Evolutionary conservation across 202 grass and related monocot genomes (phyloP).

Genomic region (Sporobolus alterniflorus): DNA sequence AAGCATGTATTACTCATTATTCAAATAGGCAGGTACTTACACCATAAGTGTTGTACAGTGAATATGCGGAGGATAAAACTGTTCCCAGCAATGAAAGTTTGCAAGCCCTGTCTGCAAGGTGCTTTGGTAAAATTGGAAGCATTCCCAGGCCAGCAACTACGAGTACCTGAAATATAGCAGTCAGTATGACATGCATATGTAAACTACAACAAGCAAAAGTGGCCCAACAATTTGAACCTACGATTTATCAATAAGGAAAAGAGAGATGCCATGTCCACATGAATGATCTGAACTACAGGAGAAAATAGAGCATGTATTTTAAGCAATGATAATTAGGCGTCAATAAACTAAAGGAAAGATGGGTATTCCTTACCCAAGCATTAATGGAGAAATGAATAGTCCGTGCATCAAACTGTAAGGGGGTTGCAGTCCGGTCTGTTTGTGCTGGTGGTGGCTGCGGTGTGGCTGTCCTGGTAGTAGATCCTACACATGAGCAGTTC

Average conservation of each 20-base stretch:
- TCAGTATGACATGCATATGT: not conserved
- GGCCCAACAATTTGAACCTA: not conserved
- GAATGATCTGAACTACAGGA: slow-evolving; percentile 26
- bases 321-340: not conserved
- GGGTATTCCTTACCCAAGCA: slow-evolving; percentile 70
- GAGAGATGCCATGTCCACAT: not conserved
- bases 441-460: slow-evolving; percentile 26
- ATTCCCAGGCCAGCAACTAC: slow-evolving; percentile 85
- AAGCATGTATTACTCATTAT: slow-evolving; percentile 19
- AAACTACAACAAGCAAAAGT: slow-evolving; percentile 2
- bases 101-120: slow-evolving; percentile 80
- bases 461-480: slow-evolving; percentile 51
- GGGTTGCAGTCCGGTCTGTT: slow-evolving; percentile 40
- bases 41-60: slow-evolving; percentile 73
- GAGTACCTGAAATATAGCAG: slow-evolving; percentile 58
- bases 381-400: slow-evolving; percentile 90
- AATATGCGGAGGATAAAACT: slow-evolving; percentile 64
- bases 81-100: slow-evolving; percentile 89
- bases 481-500: slow-evolving; percentile 43
- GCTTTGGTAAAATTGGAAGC: slow-evolving; percentile 68
- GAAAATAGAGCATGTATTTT: slow-evolving; percentile 4
- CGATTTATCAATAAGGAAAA: not conserved
- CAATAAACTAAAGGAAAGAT: slow-evolving; percentile 4
- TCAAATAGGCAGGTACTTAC: slow-evolving; percentile 53
- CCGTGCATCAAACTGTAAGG: slow-evolving; percentile 62